A percentile compares a stretch with the other conserved stretches of the same genome.
phyloP scores from a whole-genome alignment of 1,284 basidiomycete species.

The Irpex sp. region DNA sequence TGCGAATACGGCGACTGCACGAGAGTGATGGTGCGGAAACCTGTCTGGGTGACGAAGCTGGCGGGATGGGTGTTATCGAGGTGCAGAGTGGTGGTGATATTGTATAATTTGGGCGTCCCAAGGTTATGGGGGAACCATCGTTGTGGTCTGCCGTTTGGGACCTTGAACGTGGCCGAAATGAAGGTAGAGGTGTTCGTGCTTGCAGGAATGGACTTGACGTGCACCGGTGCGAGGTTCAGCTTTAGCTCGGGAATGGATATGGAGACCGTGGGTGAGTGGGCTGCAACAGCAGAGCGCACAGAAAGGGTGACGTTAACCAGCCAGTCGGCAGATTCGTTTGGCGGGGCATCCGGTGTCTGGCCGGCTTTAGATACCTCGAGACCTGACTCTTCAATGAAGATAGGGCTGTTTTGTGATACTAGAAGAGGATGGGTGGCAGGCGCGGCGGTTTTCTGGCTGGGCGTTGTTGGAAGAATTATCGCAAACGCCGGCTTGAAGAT shows the following conservation, averaged over 20 bases:
- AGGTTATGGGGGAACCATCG: conserved; percentile 54
- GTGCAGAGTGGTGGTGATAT: conserved; percentile 35
- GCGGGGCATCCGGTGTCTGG: conserved; percentile 35
- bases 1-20: conserved; percentile 42
- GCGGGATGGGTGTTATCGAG: background rate
- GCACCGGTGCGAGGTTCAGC: conserved; percentile 27
- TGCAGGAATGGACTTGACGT: conserved; percentile 25
- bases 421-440: conserved; percentile 18
- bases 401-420: conserved; percentile 21
- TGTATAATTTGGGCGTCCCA: conserved; percentile 48
- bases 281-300: conserved; percentile 36
- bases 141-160: conserved; percentile 40
- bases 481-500: conserved; percentile 50
- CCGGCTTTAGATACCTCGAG: conserved; percentile 51
- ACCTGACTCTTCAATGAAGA: conserved; percentile 49
- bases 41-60: conserved; percentile 37
- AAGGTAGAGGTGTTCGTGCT: conserved; percentile 32
- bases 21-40: conserved; percentile 53
- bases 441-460: conserved; percentile 7
- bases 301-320: conserved; percentile 50
- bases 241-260: conserved; percentile 44
- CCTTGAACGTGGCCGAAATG: conserved; percentile 38
- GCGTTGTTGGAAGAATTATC: conserved; percentile 30
- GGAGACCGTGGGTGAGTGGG: conserved; percentile 31
- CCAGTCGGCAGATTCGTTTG: conserved; percentile 45